Evolutionary conservation across 2,329 filamentous ascomycete species (phyloP), one percentile per base, ranked within the genome.

Genomic region (Anthostomella pinea): DNA sequence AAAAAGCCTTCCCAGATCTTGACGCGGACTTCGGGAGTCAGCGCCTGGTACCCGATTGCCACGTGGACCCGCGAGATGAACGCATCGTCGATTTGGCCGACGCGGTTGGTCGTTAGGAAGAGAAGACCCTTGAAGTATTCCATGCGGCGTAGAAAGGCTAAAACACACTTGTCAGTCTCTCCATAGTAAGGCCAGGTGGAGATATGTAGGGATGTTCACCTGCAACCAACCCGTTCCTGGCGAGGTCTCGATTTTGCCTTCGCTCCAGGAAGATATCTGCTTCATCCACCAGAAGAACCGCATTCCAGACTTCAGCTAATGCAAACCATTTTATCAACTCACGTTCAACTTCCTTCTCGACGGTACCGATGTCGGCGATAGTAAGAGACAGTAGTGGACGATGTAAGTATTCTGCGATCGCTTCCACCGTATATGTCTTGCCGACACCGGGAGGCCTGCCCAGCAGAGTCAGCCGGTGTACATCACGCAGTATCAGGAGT

Each of bases 61-160:
- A 59, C 46, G 27, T 63, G 58, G 24, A 62, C 56, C 10, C 59
- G 50, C 4, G 50, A 56, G 9, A 54, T 50, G 38, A 68, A 60
- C 0, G 64, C 65, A 19, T 63, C 59, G 28, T 68, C 66, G 21
- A 69, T 59, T 4, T 47, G 45, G 8, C 58, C 46, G 15, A 67
- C 62, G 4, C 52, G 43, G 29, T 56, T 56, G 2, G 54, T 55
- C 0, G 55, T 58, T 4, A 57, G 43, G 32, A 56, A 53, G 3
- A 56, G 45, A 8, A 56, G 47, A 3, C 51, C 53, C 2, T 39
- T 40, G 38, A 54, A 58, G 28, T 57, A 56, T 30, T 57, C 54
- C 17, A 57, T 37, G 5, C 37, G 38, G 2, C 52, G 39, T 1
- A 57, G 43, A 19, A 58, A 58, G 2, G 41, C 48, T 45, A 22